Evolutionary conservation across 306 rosid genomes (phyloP), one percentile per base, ranked within the genome.

Genomic region (Trichosanthes cucumerina): DNA sequence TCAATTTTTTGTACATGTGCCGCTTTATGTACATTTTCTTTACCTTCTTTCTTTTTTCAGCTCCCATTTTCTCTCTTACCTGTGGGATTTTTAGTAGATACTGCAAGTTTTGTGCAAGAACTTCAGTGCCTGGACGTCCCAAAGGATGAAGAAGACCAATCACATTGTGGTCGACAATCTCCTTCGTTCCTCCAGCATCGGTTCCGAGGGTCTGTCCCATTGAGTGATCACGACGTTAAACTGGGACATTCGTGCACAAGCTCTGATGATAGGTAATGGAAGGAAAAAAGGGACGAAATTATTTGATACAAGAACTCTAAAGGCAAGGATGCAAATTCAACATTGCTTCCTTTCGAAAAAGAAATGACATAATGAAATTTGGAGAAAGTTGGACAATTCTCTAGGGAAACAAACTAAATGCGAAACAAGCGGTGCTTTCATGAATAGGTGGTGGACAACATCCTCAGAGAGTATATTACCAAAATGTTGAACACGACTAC

Each of bases 171-270:
- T 93, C 98, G 11, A 93, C 97, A 82, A 93, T 92, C 83, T 89
- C 98, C 80, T 79, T 87, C 5, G 98, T 93, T 52, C 96, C 98
- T 23, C 98, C 98, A 26, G 89, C 91, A 46, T 93, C 89, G 34
- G 97, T 93, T 86, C 98, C 98, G 60, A 93, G 88, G 76, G 92
- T 96, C 97, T 93, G 87, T 49, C 53, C 73, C 81, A 49, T 63
- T 13, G 1, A 78, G 10, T 28, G 49, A 33, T 34, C 19, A 7
- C 19, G 47, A 53, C 44, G 23, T 56, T 31, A 31, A 53, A 75
- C 21, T 68, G 9, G 49, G 28, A n/a, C 18, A 8, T 33, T 62
- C 14, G 4, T 64, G 12, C 33, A 57, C 18, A 33, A 15, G 7
- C 6, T 64, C 24, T n/a, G n/a, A n/a, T 39, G 9, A 41, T 19